Percentiles rank a stretch among this genome's conserved stretches.
These are phyloP conservation scores for Candida sanyaensis DNA, from an alignment of 1,139 yeast species.

Conservation along the genomic window DNA sequence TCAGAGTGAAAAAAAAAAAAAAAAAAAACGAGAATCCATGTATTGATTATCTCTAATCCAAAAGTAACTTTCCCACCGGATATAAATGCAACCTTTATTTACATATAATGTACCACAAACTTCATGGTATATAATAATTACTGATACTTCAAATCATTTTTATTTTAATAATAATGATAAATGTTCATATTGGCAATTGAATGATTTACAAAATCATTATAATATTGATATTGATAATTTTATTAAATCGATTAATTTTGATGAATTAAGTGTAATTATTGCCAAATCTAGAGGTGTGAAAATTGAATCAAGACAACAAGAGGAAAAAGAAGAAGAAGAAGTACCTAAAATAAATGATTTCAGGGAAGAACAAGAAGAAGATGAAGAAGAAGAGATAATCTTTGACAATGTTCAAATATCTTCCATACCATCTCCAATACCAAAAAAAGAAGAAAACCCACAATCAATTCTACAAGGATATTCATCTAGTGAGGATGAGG, in stretches of 20 bases:
- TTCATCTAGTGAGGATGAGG: conserved; percentile 17
- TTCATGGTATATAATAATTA: conserved; percentile 34
- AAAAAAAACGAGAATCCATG: too few relatives aligned
- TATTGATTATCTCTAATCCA: too few relatives aligned
- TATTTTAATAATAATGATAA: conserved; percentile 26
- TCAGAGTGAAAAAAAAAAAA: background rate
- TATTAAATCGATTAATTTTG: conserved; percentile 24
- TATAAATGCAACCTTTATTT: conserved; percentile 17
- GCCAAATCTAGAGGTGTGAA: conserved; percentile 34
- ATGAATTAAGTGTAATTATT: conserved; percentile 31
- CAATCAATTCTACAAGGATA: conserved; percentile 13
- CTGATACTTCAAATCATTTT: conserved; percentile 30
- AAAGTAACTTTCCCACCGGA: background rate
- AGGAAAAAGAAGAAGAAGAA: conserved; percentile 9
- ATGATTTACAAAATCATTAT: conserved; percentile 22
- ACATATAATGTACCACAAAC: conserved; percentile 20
- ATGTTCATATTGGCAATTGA: conserved; percentile 36
- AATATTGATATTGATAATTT: conserved; percentile 17
- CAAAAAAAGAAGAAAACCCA: conserved; percentile 3
- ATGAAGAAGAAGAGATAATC: conserved; percentile 5
- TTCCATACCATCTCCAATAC: background rate
- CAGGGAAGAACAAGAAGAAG: conserved; percentile 10
- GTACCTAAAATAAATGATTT: conserved; percentile 10
- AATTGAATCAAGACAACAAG: conserved; percentile 10
- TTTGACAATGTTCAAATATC: background rate